These are phyloP conservation scores for Myriosclerotinia curreyana DNA, from an alignment of 2,329 filamentous ascomycete species.

Conservation along the genomic window DNA sequence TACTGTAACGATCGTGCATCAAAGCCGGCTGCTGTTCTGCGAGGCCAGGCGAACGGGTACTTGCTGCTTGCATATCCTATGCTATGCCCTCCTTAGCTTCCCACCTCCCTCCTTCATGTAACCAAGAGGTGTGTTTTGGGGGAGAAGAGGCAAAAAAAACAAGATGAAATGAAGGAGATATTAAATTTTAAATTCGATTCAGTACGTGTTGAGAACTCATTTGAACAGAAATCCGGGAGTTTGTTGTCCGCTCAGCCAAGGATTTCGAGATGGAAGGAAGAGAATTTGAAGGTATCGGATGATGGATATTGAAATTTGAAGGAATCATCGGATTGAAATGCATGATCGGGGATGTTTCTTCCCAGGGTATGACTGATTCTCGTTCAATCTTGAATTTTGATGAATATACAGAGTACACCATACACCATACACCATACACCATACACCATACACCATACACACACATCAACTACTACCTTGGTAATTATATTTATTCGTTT, in stretches of 20 bases:
- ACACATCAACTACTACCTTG: neutral
- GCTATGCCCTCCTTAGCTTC: conserved; percentile 6
- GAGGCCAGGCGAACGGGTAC: conserved; percentile 20
- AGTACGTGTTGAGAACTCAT: conserved; percentile 1
- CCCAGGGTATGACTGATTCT: conserved; percentile 16
- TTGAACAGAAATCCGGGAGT: neutral
- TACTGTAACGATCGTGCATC: conserved; percentile 21
- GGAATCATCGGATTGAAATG: conserved; percentile 16
- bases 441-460: neutral
- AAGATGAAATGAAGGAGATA: neutral
- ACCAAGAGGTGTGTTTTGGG: neutral
- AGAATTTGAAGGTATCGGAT: conserved; percentile 8
- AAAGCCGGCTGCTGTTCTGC: conserved; percentile 17
- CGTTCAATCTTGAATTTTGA: conserved; percentile 17
- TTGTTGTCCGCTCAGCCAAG: neutral
- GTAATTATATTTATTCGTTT: neutral
- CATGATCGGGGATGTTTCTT: conserved; percentile 15
- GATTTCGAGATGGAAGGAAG: conserved; percentile 5
- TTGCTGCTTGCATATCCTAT: conserved; percentile 20
- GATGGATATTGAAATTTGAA: conserved; percentile 16
- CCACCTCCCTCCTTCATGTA: conserved; percentile 1
- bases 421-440: too few species aligned
- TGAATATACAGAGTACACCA: conserved; percentile 4
- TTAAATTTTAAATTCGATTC: neutral
- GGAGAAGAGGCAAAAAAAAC: neutral